These are phyloP conservation scores for Anthracocystis panici-leucophaei DNA, from an alignment of 1,284 basidiomycete genomes.

Conservation along the genomic window DNA sequence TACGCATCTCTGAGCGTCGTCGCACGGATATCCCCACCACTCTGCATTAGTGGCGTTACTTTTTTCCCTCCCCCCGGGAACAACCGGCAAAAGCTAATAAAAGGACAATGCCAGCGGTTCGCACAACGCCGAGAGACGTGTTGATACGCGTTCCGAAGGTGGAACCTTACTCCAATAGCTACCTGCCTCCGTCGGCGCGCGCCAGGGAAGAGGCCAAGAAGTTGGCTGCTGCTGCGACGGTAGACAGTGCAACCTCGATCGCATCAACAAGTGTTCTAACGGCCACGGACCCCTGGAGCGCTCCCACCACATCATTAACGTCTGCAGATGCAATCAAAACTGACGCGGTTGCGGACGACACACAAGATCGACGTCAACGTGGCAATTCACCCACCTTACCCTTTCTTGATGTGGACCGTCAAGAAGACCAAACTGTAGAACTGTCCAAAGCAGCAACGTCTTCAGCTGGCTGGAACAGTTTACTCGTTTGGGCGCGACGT, in stretches of 20 bases:
- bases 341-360: background rate
- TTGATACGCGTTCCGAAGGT: conserved; percentile 53
- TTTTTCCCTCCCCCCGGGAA: too few species aligned
- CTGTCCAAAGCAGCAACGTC: conserved; percentile 54
- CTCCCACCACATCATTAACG: background rate
- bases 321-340: conserved; percentile 6
- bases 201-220: conserved; percentile 38
- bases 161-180: conserved; percentile 49
- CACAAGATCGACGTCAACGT: conserved; percentile 16
- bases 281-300: background rate
- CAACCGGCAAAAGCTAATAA: too few species aligned
- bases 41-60: too few species aligned
- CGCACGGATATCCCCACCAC: too few species aligned
- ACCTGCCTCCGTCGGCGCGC: conserved; percentile 37
- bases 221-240: conserved; percentile 11
- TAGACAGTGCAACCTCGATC: background rate
- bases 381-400: conserved; percentile 43
- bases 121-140: conserved; percentile 45
- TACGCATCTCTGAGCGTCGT: too few species aligned
- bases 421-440: conserved; percentile 31
- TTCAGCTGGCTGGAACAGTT: conserved; percentile 60
- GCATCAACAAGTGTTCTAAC: background rate
- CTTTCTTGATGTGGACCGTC: conserved; percentile 25
- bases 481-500: conserved; percentile 59
- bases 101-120: conserved; percentile 39